Percentiles rank a stretch among this genome's conserved stretches.
These are phyloP conservation scores for Paspalum notatum DNA, from an alignment of 176 grass and related monocot genomes.

Conservation along the genomic window DNA sequence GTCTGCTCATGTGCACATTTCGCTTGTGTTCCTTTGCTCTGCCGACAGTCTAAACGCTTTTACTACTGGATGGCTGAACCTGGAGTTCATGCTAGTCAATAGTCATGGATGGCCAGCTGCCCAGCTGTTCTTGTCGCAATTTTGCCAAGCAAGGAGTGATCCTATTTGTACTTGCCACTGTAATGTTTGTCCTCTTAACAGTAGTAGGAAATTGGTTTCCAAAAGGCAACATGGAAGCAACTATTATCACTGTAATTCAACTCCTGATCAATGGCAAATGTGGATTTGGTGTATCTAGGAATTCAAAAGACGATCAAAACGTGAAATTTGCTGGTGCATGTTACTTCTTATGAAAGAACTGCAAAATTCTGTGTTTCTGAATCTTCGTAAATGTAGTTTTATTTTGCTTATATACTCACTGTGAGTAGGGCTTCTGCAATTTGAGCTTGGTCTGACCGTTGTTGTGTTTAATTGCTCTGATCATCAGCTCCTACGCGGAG, in stretches of 20 bases:
- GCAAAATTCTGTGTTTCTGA: background rate
- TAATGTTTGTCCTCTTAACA: constrained; percentile 21
- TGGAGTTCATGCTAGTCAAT: background rate
- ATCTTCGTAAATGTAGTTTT: background rate
- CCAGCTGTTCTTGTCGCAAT: constrained; percentile 34
- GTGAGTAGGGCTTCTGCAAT: background rate
- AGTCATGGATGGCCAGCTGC: background rate
- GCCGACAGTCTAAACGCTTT: constrained; percentile 16
- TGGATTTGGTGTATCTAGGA: background rate
- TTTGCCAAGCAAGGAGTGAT: constrained; percentile 20
- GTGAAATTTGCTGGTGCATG: background rate
- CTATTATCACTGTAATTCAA: background rate
- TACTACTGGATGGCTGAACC: background rate
- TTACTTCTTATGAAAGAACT: background rate
- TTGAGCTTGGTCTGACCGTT: constrained; percentile 16
- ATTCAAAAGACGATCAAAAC: background rate
- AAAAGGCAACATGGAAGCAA: background rate
- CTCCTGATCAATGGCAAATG: background rate
- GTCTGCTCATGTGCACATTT: constrained; percentile 42
- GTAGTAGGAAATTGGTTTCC: background rate
- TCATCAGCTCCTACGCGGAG: constrained; percentile 74
- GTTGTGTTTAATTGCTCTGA: constrained; percentile 30
- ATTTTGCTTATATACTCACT: constrained; percentile 17
- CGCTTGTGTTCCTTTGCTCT: constrained; percentile 25
- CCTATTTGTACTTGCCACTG: constrained; percentile 24